Evolutionary conservation across 305 asterid species (phyloP).

Genomic region (Solanum aculeatissimum): DNA sequence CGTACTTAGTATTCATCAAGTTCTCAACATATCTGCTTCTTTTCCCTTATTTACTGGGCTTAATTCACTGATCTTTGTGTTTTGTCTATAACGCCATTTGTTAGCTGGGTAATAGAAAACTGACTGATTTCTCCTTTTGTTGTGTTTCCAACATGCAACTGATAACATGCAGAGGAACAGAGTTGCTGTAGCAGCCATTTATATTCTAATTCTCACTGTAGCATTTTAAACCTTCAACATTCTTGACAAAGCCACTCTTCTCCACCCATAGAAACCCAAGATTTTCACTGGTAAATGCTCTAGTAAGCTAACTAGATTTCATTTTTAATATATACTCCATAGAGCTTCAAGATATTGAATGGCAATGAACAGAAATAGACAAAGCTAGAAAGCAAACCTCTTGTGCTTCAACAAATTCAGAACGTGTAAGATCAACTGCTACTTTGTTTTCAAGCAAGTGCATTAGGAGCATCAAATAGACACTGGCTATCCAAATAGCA

Average conservation of each 20-base stretch:
- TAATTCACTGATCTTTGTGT: background rate
- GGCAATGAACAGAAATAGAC: background rate
- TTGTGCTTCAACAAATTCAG: constrained; percentile 90
- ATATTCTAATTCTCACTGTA: background rate
- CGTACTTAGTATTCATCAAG: background rate
- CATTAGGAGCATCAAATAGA: constrained; percentile 80
- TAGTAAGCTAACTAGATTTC: background rate
- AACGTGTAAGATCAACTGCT: constrained; percentile 77
- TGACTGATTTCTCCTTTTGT: background rate
- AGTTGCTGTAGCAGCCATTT: background rate
- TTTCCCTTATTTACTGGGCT: background rate
- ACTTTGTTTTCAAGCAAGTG: constrained; percentile 96
- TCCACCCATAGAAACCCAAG: background rate
- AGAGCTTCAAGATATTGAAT: background rate
- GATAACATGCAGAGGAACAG: background rate
- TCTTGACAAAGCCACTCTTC: background rate
- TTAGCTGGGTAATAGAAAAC: background rate
- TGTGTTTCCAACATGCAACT: background rate
- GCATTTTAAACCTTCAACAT: background rate
- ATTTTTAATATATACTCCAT: background rate
- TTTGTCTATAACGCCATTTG: background rate
- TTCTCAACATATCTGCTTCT: background rate
- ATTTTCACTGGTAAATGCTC: background rate
- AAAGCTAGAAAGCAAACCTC: constrained; percentile 42
- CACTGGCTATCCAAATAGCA: constrained; percentile 97